Conservation (phyloP, 148 eudicot species). For the Pouteria glomerata region DNA sequence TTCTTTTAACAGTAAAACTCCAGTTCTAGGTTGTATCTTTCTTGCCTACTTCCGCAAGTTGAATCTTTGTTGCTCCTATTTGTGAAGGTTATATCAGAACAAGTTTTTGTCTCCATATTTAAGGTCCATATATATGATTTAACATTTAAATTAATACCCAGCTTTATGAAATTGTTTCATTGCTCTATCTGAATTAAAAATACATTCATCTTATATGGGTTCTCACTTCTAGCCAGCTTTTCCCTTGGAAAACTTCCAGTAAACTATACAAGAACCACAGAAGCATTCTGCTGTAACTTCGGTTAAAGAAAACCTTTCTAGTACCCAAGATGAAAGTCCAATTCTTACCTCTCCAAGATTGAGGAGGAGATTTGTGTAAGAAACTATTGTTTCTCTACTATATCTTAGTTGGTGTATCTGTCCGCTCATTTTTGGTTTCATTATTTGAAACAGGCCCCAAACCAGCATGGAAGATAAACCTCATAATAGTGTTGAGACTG, state of each 20-base stretch:
- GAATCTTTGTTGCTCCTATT: too few species aligned
- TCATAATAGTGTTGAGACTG: constrained; percentile 32
- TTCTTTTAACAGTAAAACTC: too few species aligned
- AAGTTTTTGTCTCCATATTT: too few species aligned
- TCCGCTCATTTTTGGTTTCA: constrained; percentile 4
- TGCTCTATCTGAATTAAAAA: too few species aligned
- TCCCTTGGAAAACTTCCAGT: constrained; percentile 20
- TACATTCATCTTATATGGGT: background rate
- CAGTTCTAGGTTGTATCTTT: too few species aligned
- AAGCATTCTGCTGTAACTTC: constrained; percentile 34
- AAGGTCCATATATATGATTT: too few species aligned
- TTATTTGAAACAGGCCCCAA: constrained; percentile 39
- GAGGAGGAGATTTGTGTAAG: constrained; percentile 82
- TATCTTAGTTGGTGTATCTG: background rate
- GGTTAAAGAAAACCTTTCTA: constrained; percentile 33
- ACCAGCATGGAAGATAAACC: constrained; percentile 36
- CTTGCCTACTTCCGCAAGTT: too few species aligned
- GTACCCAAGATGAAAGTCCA: constrained; percentile 35
- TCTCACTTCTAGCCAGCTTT: background rate
- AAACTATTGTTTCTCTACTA: background rate
- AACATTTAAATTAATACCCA: too few species aligned
- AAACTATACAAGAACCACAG: constrained; percentile 16
- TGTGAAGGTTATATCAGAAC: too few species aligned
- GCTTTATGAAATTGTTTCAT: too few species aligned
- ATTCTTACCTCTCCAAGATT: constrained; percentile 43